Evolutionary conservation across 495 filamentous ascomycete genomes (phyloP), one percentile per base, ranked within the genome.

Genomic region (Trichocladium uniseriatum): DNA sequence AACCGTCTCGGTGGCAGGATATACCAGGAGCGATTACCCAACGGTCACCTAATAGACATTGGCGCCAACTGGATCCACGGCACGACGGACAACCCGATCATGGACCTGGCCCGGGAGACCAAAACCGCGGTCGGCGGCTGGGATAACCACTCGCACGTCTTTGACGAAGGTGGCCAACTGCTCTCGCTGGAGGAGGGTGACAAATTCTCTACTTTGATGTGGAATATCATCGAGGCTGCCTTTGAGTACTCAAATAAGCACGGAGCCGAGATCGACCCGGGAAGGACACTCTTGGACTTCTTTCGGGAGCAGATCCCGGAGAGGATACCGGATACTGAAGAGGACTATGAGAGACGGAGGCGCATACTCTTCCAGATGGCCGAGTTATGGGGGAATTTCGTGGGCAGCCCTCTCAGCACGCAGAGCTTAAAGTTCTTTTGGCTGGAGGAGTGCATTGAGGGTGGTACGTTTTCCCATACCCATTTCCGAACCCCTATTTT

Each of bases 21-120:
- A 66, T 67, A 69, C 40, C 76, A 79, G 54, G 58, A 66, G 34
- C 59, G 48, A n/a, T 59, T 78, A 0, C 65, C 72, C 4, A 69
- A 69, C 18, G 73, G 69, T 7, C 70, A 75, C 15, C 50, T 73
- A n/a, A 62, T 77, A 11, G 72, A 75, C 56, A 84, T 87, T 18
- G 91, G 91, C 6, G 83, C 91, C 6, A 97, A 96, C 60, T 96
- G 91, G 91, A 94, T 95, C 21, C 91, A 97, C 64, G 92, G 92
- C 31, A 84, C 85, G 0, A 75, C 81, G 1, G 67, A 84, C 41
- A 98, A 95, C 60, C 90, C 92, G 5, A 90, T 98, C 36, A 64
- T 85, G 45, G 76, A 84, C 29, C 73, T 98, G 27, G 89, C 87
- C 13, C 74, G 78, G 52, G 67, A 80, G 57, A 88, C 84, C 0